phyloP scores from a whole-genome alignment of 495 filamentous ascomycete genomes.

The Chaetomium fimeti region DNA sequence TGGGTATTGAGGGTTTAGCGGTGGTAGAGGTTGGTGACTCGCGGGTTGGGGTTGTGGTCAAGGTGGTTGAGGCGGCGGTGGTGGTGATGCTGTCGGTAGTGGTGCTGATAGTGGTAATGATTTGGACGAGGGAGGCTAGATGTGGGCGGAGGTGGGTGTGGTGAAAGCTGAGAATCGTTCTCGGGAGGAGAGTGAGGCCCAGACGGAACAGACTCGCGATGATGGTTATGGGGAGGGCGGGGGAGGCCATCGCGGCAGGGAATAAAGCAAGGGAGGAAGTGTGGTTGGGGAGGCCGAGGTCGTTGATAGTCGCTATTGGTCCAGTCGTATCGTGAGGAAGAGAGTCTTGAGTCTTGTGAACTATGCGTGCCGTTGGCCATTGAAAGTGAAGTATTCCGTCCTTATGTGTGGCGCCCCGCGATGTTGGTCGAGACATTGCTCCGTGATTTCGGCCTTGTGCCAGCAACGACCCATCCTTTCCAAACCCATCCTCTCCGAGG shows the following conservation, averaged over 20 bases:
- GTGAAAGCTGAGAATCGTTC: not conserved
- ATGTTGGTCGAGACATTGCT: not conserved
- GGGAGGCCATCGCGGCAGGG: not conserved
- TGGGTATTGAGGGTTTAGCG: not conserved
- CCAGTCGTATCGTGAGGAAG: not conserved
- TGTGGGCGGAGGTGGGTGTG: conserved; percentile 10
- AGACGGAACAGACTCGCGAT: not conserved
- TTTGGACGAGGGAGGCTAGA: no score
- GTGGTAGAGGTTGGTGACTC: no score
- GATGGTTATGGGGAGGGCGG: not conserved
- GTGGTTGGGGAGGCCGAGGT: not conserved
- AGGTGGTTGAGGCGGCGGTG: no score
- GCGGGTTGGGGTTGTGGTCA: no score
- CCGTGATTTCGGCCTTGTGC: not conserved
- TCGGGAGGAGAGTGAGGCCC: not conserved
- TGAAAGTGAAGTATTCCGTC: not conserved
- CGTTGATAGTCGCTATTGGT: not conserved
- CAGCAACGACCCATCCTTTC: not conserved
- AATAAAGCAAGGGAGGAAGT: not conserved
- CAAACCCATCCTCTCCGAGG: not conserved
- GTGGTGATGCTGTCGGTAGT: no score
- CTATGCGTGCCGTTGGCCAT: not conserved
- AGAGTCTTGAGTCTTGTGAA: no score
- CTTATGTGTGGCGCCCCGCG: not conserved
- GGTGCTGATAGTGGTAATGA: no score